Evolutionary conservation across 2,329 filamentous ascomycete species (phyloP).

Genomic region (Neospermospora avenae): DNA sequence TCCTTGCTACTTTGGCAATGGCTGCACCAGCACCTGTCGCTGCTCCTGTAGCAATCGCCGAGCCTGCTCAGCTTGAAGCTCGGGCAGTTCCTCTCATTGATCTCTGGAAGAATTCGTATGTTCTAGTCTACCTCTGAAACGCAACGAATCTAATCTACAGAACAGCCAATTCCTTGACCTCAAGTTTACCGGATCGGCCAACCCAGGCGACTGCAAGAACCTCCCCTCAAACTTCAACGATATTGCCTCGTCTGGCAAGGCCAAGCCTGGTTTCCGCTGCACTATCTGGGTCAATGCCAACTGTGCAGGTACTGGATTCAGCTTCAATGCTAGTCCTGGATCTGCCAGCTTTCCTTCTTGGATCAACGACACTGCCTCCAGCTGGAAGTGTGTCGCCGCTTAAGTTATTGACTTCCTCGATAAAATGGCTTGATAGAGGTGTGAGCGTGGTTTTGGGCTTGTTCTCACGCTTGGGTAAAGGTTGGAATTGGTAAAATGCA

Average conservation of each 20-base stretch:
- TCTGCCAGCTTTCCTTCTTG: conserved; percentile 5
- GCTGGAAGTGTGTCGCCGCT: conserved; percentile 17
- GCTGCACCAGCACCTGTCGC: conserved; percentile 5
- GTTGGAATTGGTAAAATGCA: not conserved
- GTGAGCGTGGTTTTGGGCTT: not conserved
- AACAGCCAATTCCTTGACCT: conserved; percentile 13
- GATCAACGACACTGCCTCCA: conserved; percentile 13
- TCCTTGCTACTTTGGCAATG: conserved; percentile 11
- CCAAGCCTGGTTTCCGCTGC: conserved; percentile 17
- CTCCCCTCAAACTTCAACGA: conserved; percentile 13
- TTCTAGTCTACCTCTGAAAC: not conserved
- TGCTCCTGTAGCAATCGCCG: not conserved
- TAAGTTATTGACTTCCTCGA: not conserved
- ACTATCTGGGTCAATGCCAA: conserved; percentile 11
- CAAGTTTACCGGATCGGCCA: conserved; percentile 14
- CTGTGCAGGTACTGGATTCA: conserved; percentile 15
- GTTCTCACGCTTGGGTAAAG: not conserved
- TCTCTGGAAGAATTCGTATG: conserved; percentile 10
- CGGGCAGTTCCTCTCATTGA: not conserved
- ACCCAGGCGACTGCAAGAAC: conserved; percentile 10
- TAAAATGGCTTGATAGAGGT: not conserved
- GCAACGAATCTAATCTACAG: not conserved
- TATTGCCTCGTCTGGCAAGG: conserved; percentile 12
- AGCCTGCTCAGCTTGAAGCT: not conserved
- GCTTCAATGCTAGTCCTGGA: conserved; percentile 12